Percentiles rank a stretch among this genome's conserved stretches.
Conservation (phyloP, 208 protist genomes). For the Trypanosomatidae sp. region DNA sequence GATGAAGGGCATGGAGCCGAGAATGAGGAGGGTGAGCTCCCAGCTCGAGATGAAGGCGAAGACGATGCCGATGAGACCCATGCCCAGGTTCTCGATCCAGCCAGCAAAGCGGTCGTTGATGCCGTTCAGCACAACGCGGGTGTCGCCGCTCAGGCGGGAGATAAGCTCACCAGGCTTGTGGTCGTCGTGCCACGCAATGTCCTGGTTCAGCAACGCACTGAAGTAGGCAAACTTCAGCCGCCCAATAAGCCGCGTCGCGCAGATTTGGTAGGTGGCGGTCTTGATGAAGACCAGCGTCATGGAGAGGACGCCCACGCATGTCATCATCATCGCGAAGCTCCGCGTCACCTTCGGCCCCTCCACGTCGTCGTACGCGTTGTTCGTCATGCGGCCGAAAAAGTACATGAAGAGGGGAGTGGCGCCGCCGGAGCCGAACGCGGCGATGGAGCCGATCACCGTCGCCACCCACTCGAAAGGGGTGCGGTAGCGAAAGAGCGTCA, state of each 20-base stretch:
- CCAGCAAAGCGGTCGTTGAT: constrained; percentile 85
- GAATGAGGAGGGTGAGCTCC: constrained; percentile 77
- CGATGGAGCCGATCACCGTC: constrained; percentile 66
- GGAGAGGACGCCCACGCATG: constrained; percentile 37
- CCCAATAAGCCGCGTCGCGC: constrained; percentile 43
- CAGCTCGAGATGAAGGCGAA: constrained; percentile 76
- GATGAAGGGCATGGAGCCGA: constrained; percentile 64
- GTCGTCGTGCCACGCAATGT: constrained; percentile 84
- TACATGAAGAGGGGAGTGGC: constrained; percentile 78
- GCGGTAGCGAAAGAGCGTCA: constrained; percentile 69
- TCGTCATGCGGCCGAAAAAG: constrained; percentile 74
- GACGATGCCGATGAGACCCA: constrained; percentile 76
- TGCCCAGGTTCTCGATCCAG: constrained; percentile 62
- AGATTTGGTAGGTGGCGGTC: constrained; percentile 38
- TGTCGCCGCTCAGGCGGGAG: constrained; percentile 72
- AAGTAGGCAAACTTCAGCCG: constrained; percentile 56
- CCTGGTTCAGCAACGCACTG: constrained; percentile 60
- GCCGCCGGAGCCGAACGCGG: constrained; percentile 54
- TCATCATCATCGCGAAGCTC: constrained; percentile 60
- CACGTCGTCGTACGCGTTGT: constrained; percentile 48
- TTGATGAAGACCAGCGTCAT: constrained; percentile 56
- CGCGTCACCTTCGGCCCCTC: constrained; percentile 43
- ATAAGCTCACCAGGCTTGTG: constrained; percentile 71
- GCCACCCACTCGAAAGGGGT: constrained; percentile 40
- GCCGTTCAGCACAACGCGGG: constrained; percentile 76